Evolutionary conservation across 1,284 basidiomycete species (phyloP), one percentile per base, ranked within the genome.

Genomic region (Limonomyces culmigenus): DNA sequence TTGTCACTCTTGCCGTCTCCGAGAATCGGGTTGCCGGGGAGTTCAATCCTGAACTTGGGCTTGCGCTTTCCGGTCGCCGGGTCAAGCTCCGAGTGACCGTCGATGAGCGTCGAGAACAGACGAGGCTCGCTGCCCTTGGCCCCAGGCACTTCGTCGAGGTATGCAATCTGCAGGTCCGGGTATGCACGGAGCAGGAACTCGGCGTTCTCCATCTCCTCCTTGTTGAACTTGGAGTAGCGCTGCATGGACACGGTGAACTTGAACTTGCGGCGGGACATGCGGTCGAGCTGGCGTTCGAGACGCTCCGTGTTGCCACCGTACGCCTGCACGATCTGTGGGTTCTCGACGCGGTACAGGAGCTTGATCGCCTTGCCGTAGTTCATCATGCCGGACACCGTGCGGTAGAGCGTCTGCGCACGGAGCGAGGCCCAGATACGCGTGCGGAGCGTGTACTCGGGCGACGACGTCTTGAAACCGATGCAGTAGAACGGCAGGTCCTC

Each of bases 341-440:
- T 98, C 61, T 99, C 93, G 43, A 98, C 93, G 40, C 93, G 88
- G 60, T 98, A 98, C 21, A 98, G 73, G 20, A 99, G 71, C 61
- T 98, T 99, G 75, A 99, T 95, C 14, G 93, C 93, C 65, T 98
- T 99, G 49, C 86, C 85, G 63, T 99, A 99, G 67, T 99, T 99
- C 95, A 99, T 98, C 83, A 99, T 97, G 39, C 95, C 95, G n/a
- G 95, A 98, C n/a, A 98, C 91, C 12, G 95, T 99, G 45, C 95
- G 84, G 60, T 98, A 99, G 23, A 98, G 71, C 0, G 95, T 98
- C 61, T 99, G 95, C 10, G 92, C 93, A 41, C 95, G 86, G 18
- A 98, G 71, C 13, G 93, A 98, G 1, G 95, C 93, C 95, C 95
- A 98, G 49, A 99, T 99, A 57, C 95, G 86, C 0, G 95, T 99